Evolutionary conservation across 441 rosid species (phyloP).

Genomic region (Jatropha multifida): DNA sequence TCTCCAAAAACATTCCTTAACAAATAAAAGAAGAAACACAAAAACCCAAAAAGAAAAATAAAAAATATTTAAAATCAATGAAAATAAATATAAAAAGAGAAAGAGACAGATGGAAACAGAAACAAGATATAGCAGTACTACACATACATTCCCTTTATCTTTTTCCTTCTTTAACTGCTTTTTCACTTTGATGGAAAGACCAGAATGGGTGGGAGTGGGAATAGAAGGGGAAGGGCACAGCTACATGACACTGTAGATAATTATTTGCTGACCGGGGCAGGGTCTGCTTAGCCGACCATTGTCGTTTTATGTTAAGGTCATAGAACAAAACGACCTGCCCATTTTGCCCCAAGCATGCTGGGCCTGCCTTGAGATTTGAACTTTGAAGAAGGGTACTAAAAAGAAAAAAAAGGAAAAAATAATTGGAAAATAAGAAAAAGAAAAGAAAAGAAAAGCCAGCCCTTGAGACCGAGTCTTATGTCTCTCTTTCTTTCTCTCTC

Average conservation of each 20-base stretch:
- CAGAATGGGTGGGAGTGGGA: constrained; percentile 22
- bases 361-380: constrained; percentile 33
- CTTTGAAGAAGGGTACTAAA: neutral
- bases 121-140: constrained; percentile 25
- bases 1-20: constrained; percentile 10
- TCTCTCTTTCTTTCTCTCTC: neutral
- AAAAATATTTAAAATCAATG: neutral
- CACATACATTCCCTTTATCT: constrained; percentile 39
- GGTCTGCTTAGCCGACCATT: neutral
- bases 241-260: neutral
- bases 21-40: constrained; percentile 23
- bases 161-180: constrained; percentile 41
- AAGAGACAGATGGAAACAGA: constrained; percentile 23
- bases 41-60: neutral
- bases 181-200: constrained; percentile 46
- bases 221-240: neutral
- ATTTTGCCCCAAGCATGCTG: constrained; percentile 20
- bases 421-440: too few relatives aligned
- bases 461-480: constrained; percentile 26
- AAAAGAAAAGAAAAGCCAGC: constrained; percentile 11
- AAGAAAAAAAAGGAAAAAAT: neutral
- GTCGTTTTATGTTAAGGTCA: constrained; percentile 31
- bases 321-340: constrained; percentile 36
- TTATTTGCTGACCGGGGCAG: constrained; percentile 34
- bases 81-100: constrained; percentile 11